phyloP scores from a whole-genome alignment of 2,329 filamentous ascomycete species.

The Talaromyces sp. region DNA sequence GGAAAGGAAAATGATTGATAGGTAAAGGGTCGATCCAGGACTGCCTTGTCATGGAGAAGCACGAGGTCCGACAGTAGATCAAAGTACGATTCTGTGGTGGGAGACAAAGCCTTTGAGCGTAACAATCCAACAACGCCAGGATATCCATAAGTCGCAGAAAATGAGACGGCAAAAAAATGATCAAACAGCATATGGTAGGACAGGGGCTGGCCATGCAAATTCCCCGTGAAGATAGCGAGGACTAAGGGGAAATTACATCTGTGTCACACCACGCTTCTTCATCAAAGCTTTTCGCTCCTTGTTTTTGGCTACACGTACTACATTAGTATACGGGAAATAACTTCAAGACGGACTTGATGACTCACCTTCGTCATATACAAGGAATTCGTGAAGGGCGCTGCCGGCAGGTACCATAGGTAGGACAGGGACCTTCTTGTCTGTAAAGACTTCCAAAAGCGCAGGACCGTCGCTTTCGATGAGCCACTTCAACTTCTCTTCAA shows the following conservation, averaged over 20 bases:
- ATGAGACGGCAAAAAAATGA: constrained; percentile 18
- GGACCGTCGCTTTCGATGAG: constrained; percentile 86
- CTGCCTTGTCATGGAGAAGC: neutral
- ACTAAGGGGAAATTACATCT: constrained; percentile 4
- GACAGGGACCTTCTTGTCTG: constrained; percentile 76
- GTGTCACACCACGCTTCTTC: constrained; percentile 50
- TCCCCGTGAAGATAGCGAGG: neutral
- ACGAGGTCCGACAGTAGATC: neutral
- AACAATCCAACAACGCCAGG: constrained; percentile 30
- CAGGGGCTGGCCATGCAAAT: constrained; percentile 15
- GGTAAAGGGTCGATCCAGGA: neutral
- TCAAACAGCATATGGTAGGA: constrained; percentile 5
- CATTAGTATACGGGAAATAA: constrained; percentile 23
- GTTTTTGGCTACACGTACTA: constrained; percentile 54
- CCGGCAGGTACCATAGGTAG: constrained; percentile 94
- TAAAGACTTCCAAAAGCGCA: constrained; percentile 84
- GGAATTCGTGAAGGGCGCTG: constrained; percentile 82
- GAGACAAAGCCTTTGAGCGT: constrained; percentile 8
- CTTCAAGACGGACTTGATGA: constrained; percentile 8
- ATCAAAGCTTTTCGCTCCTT: constrained; percentile 62
- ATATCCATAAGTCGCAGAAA: constrained; percentile 35
- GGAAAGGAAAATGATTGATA: neutral
- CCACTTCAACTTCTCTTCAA: constrained; percentile 76
- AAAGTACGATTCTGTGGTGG: neutral
- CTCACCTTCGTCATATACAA: constrained; percentile 77